These are phyloP conservation scores for Emericellopsis atlantica DNA, from an alignment of 2,329 filamentous ascomycete species.

Conservation along the genomic window DNA sequence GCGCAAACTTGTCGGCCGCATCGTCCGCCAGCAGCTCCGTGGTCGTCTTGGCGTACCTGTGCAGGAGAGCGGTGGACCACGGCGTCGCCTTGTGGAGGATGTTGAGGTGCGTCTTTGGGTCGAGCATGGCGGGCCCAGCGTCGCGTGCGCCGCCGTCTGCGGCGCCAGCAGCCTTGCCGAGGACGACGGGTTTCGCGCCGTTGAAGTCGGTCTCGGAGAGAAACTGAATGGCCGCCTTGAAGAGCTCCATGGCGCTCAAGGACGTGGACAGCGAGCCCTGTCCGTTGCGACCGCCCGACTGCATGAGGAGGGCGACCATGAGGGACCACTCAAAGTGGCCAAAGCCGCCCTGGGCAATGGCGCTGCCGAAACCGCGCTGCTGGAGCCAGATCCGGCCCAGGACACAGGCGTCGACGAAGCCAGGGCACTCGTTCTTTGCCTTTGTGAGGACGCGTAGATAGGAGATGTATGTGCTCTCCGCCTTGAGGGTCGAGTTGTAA, in stretches of 20 bases:
- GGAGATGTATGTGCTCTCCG: conserved; percentile 58
- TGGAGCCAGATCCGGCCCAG: conserved; percentile 81
- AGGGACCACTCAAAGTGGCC: conserved; percentile 85
- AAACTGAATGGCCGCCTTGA: conserved; percentile 89
- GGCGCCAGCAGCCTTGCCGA: conserved; percentile 27
- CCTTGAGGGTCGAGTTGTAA: conserved; percentile 78
- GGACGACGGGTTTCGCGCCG: conserved; percentile 48
- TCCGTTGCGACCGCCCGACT: conserved; percentile 62
- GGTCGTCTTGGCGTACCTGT: conserved; percentile 62
- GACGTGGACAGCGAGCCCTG: conserved; percentile 62
- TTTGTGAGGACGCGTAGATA: conserved; percentile 67
- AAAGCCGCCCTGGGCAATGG: conserved; percentile 68
- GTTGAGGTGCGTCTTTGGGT: conserved; percentile 63
- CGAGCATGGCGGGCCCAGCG: conserved; percentile 60
- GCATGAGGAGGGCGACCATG: conserved; percentile 68
- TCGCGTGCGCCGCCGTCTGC: conserved; percentile 20
- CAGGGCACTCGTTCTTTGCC: conserved; percentile 54
- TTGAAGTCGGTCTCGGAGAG: conserved; percentile 61
- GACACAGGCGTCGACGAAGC: conserved; percentile 73
- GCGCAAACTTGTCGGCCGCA: conserved; percentile 67
- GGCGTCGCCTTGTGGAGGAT: conserved; percentile 80
- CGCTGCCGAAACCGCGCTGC: conserved; percentile 68
- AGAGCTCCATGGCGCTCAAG: conserved; percentile 83
- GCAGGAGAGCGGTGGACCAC: conserved; percentile 68
- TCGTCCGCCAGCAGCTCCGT: conserved; percentile 64